Evolutionary conservation across 768 basidiomycete species (phyloP), one percentile per base, ranked within the genome.

Genomic region (Hericium rajendrae): DNA sequence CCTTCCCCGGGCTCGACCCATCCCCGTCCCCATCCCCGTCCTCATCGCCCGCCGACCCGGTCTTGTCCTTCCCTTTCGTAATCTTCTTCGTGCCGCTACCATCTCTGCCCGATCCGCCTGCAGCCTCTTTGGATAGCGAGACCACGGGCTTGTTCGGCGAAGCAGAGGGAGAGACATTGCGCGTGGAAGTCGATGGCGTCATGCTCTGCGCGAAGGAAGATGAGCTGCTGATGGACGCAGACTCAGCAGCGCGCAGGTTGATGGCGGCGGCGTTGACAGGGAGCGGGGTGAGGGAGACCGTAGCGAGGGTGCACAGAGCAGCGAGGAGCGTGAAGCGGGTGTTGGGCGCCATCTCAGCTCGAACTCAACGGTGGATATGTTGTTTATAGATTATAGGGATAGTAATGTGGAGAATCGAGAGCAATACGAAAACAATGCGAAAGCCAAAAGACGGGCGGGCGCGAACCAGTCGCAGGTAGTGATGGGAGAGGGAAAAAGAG

Each of bases 321-420:
- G 76, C 77, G 32, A 79, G 69, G 48, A 73, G 39, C 6, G 78
- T 66, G 67, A 85, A 77, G 59, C 70, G 80, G 40, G 74, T 60
- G 52, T 71, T 71, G 58, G 83, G 71, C 51, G 72, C 66, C 59
- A 79, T 74, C 84, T 86, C 85, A 64, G 26, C 26, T 22, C 39
- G 40, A 15, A 48, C 40, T 38, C 39, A 16, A 50, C 48, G 13
- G 28, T 40, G 40, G 26, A 5, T 49, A 51, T 32, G 32, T 39
- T 28, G 40, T 50, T 15, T 18, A 46, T 18, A 46, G 43, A 20
- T 46, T 13, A 15, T 46, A n/a, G 18, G 43, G 2, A n/a, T 46
- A 46, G 43, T 46, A 46, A 46, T 46, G 43, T 46, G 43, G 13
- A 18, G 43, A 20, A 52, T 15, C 0, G 15, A 38, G 37, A 43